Conservation (phyloP, 2,329 filamentous ascomycete genomes). For the Fusarium clavum region DNA sequence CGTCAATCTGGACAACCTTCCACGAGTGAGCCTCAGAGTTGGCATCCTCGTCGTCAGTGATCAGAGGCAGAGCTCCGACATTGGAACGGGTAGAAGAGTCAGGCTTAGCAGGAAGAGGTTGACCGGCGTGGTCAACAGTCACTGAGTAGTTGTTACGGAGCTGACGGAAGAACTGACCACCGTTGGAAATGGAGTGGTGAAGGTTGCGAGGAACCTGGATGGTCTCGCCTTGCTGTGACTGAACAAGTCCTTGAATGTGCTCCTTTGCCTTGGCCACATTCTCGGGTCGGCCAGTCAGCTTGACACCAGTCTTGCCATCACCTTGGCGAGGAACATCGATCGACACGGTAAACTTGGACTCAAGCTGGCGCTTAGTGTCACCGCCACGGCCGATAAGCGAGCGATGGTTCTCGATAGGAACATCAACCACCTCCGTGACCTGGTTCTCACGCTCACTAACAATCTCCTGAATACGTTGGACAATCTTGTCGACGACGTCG, state of each 20-base stretch:
- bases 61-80: conserved; percentile 80
- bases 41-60: conserved; percentile 83
- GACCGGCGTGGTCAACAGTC: conserved; percentile 89
- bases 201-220: conserved; percentile 84
- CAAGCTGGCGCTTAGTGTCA: conserved; percentile 85
- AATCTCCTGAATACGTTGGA: conserved; percentile 82
- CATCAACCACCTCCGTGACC: conserved; percentile 80
- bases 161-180: conserved; percentile 92
- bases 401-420: conserved; percentile 90
- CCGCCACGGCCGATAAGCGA: conserved; percentile 92
- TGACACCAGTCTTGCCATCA: conserved; percentile 84
- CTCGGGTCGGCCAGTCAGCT: conserved; percentile 81
- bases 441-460: conserved; percentile 88
- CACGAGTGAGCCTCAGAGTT: conserved; percentile 80
- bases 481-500: conserved; percentile 88
- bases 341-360: conserved; percentile 85
- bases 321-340: conserved; percentile 94
- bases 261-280: conserved; percentile 88
- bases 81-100: conserved; percentile 66
- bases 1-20: conserved; percentile 76
- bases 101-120: conserved; percentile 78
- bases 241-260: conserved; percentile 81
- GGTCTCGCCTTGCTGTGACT: conserved; percentile 89
- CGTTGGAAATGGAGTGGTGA: conserved; percentile 87
- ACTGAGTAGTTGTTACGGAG: conserved; percentile 88